Conservation (phyloP, 129 eudicot genomes). For the Flaveria brownii region DNA sequence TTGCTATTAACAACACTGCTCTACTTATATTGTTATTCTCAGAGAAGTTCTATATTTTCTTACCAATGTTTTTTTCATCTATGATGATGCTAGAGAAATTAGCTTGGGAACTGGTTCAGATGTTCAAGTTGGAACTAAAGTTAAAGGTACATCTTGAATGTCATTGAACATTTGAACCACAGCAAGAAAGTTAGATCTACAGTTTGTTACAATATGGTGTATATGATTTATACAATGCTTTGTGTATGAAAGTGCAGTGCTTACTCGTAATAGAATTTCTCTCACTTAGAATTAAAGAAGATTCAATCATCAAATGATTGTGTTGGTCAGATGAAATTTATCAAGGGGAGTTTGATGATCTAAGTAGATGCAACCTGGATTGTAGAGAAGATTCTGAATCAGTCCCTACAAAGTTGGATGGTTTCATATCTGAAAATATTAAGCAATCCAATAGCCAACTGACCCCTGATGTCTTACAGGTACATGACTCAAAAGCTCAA, state of each 20-base stretch:
- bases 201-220: slow-evolving; percentile 6
- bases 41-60: background rate
- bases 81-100: slow-evolving; percentile 53
- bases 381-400: slow-evolving; percentile 47
- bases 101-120: slow-evolving; percentile 67
- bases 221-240: slow-evolving; percentile 3
- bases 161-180: slow-evolving; percentile 1
- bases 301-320: slow-evolving; percentile 24
- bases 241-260: slow-evolving; percentile 54
- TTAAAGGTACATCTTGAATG: slow-evolving; percentile 55
- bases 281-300: slow-evolving; percentile 47
- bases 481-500: slow-evolving; percentile 25
- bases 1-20: too few relatives aligned
- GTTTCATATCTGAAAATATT: too few relatives aligned
- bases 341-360: slow-evolving; percentile 66
- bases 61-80: background rate
- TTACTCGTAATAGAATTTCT: slow-evolving; percentile 75
- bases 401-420: slow-evolving; percentile 35
- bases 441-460: slow-evolving; percentile 25
- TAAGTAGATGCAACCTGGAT: slow-evolving; percentile 53
- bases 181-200: background rate
- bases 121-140: slow-evolving; percentile 65
- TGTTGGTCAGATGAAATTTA: slow-evolving; percentile 74
- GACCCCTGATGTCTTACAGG: slow-evolving; percentile 69
- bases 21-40: background rate